Evolutionary conservation across 306 rosid species (phyloP).

Genomic region (Luffa aegyptiaca): DNA sequence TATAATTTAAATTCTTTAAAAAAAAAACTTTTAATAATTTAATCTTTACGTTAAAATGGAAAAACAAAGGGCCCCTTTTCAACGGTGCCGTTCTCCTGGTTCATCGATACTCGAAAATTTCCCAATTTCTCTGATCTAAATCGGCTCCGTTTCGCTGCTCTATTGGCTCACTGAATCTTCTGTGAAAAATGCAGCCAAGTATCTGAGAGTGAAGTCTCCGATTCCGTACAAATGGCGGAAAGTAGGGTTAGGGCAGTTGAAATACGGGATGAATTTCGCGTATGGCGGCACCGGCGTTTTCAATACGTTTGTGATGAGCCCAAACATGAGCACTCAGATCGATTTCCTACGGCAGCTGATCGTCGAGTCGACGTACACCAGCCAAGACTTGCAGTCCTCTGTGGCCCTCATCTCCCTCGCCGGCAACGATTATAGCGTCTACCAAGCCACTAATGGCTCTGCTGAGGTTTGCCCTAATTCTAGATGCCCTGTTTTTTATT

Average conservation of each 20-base stretch:
- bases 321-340: conserved; percentile 85
- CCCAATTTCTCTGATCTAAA: not conserved
- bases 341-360: conserved; percentile 32
- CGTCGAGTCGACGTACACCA: conserved; percentile 18
- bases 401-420: conserved; percentile 60
- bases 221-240: conserved; percentile 53
- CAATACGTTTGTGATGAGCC: conserved; percentile 33
- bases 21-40: too few relatives aligned
- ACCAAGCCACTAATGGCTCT: conserved; percentile 29
- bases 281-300: conserved; percentile 84
- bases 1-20: too few relatives aligned
- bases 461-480: conserved; percentile 23
- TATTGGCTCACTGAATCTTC: not conserved
- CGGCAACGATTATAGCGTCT: conserved; percentile 65
- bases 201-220: conserved; percentile 65
- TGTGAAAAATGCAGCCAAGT: conserved; percentile 18
- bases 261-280: conserved; percentile 79
- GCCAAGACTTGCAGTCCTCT: conserved; percentile 34
- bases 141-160: not conserved
- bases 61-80: too few relatives aligned
- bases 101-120: too few relatives aligned
- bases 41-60: too few relatives aligned
- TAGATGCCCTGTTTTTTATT: not conserved
- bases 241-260: conserved; percentile 22
- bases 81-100: too few relatives aligned